Percentiles rank a stretch among this genome's conserved stretches.
phyloP scores from a whole-genome alignment of 2,329 filamentous ascomycete species.

The Phialophora macrospora region DNA sequence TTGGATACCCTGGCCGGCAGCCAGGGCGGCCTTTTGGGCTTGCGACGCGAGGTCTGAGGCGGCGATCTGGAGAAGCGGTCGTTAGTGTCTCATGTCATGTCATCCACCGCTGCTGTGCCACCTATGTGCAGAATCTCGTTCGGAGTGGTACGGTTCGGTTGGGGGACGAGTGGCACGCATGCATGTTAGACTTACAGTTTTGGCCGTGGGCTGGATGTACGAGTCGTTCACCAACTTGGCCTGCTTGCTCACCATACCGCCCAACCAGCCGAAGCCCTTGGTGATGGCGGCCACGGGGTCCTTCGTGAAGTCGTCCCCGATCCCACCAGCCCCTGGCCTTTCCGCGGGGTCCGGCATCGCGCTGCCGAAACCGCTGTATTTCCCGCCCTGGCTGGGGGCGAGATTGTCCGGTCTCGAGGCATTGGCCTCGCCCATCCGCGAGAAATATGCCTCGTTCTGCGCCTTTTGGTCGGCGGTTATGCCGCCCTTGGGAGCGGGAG shows the following conservation, averaged over 20 bases:
- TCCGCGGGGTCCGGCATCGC: conserved; percentile 58
- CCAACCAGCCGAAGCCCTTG: conserved; percentile 94
- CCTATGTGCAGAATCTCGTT: not conserved
- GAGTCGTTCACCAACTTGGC: conserved; percentile 89
- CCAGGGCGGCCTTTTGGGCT: conserved; percentile 62
- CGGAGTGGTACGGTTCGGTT: not conserved
- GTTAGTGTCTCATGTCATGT: not conserved
- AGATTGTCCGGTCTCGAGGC: conserved; percentile 73
- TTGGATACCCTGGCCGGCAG: conserved; percentile 65
- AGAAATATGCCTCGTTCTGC: conserved; percentile 87
- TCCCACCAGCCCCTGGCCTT: conserved; percentile 42
- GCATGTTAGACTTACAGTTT: conserved; percentile 65
- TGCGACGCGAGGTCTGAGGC: conserved; percentile 78
- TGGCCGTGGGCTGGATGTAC: conserved; percentile 90
- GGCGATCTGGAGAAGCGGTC: conserved; percentile 64
- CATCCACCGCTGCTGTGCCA: not conserved
- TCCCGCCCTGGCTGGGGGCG: conserved; percentile 88
- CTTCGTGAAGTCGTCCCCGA: conserved; percentile 86
- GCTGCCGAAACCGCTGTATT: conserved; percentile 89
- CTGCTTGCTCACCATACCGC: conserved; percentile 82
- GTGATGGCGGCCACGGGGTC: conserved; percentile 87
- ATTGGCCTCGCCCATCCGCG: conserved; percentile 81
- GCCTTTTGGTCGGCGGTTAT: conserved; percentile 61
- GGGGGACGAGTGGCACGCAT: not conserved
- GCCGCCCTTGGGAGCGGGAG: conserved; percentile 38